These are phyloP conservation scores for Puccinia triticina DNA, from an alignment of 1,284 basidiomycete genomes.

Conservation along the genomic window DNA sequence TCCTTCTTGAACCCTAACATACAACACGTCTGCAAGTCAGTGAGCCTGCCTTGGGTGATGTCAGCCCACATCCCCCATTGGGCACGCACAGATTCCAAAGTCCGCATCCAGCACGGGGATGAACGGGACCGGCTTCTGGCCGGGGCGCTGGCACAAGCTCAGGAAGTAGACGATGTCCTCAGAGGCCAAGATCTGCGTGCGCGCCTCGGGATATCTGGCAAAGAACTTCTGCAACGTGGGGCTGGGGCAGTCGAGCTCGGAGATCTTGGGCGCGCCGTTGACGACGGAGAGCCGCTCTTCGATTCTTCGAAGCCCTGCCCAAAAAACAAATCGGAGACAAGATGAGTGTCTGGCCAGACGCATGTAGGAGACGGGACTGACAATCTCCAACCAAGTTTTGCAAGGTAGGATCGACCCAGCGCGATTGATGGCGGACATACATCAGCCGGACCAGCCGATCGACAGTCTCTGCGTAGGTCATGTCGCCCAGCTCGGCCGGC, in stretches of 20 bases:
- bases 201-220: constrained; percentile 75
- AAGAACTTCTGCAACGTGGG: constrained; percentile 83
- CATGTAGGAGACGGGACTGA: not conserved
- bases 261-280: constrained; percentile 76
- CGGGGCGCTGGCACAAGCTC: constrained; percentile 86
- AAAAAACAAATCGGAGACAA: not conserved
- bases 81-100: constrained; percentile 95
- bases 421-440: constrained; percentile 85
- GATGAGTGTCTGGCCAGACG: not conserved
- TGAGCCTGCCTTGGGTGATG: no score
- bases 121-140: constrained; percentile 98
- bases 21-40: no score
- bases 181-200: constrained; percentile 82
- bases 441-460: constrained; percentile 87
- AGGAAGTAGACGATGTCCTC: constrained; percentile 97
- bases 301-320: constrained; percentile 62
- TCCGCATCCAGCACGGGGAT: constrained; percentile 91
- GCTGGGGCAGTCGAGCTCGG: constrained; percentile 81
- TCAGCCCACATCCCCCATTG: no score
- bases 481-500: constrained; percentile 80
- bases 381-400: constrained; percentile 87
- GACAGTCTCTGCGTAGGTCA: constrained; percentile 97
- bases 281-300: constrained; percentile 97
- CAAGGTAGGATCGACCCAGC: constrained; percentile 93
- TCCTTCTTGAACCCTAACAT: constrained; percentile 67